These are phyloP conservation scores for Ceratocystis destructans DNA, from an alignment of 2,329 filamentous ascomycete genomes.

Conservation along the genomic window DNA sequence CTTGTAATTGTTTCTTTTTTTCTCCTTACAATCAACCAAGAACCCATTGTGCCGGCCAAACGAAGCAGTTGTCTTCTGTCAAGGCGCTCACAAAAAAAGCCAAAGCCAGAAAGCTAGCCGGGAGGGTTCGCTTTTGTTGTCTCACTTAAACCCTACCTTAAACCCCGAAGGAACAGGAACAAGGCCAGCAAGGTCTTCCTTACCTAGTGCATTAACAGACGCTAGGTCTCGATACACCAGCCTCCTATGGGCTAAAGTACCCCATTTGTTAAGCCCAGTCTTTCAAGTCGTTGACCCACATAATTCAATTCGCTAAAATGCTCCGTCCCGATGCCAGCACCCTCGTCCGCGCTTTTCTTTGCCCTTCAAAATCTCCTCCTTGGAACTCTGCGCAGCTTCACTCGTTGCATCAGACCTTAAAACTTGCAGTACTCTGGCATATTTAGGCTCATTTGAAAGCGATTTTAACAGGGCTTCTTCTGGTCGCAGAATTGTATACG, in stretches of 20 bases:
- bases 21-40: background rate
- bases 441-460: slow-evolving; percentile 16
- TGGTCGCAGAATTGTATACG: no score
- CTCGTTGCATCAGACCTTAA: background rate
- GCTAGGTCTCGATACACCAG: background rate
- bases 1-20: background rate
- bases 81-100: background rate
- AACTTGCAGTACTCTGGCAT: background rate
- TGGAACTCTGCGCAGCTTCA: background rate
- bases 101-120: background rate
- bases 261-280: slow-evolving; percentile 4
- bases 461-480: background rate
- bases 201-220: background rate
- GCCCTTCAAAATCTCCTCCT: slow-evolving; percentile 12
- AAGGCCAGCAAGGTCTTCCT: slow-evolving; percentile 1
- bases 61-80: background rate
- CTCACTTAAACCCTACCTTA: slow-evolving; percentile 6
- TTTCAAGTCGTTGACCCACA: slow-evolving; percentile 5
- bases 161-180: slow-evolving; percentile 9
- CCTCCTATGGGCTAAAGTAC: background rate
- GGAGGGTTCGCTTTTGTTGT: slow-evolving; percentile 2
- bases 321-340: slow-evolving; percentile 16
- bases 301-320: slow-evolving; percentile 17
- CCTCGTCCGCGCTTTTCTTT: slow-evolving; percentile 16
- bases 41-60: background rate